Evolutionary conservation across 495 filamentous ascomycete species (phyloP).

Genomic region (Aspergillus heteromorphus): DNA sequence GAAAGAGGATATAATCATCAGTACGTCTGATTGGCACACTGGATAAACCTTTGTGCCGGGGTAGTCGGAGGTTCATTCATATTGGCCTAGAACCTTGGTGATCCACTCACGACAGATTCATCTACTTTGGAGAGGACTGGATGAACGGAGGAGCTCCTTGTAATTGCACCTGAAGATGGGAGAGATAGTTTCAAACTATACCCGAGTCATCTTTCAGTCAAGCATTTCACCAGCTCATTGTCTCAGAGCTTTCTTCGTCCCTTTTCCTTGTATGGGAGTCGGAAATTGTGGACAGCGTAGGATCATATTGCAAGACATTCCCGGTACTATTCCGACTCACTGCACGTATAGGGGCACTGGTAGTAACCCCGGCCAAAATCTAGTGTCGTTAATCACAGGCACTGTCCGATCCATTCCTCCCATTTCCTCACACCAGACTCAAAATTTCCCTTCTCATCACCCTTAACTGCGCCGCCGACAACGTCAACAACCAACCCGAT

Average conservation of each 20-base stretch:
- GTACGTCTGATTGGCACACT: no score
- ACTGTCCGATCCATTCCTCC: conserved; percentile 80
- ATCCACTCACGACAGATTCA: background rate
- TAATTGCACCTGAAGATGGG: background rate
- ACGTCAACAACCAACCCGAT: conserved; percentile 70
- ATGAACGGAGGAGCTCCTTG: conserved; percentile 7
- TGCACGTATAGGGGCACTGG: background rate
- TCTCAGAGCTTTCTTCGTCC: background rate
- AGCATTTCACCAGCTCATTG: background rate
- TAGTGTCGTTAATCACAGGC: conserved; percentile 34
- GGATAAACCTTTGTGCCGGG: no score
- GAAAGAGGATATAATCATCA: no score
- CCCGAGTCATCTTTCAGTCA: background rate
- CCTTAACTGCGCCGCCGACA: conserved; percentile 68
- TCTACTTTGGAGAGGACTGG: conserved; percentile 12
- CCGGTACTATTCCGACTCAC: background rate
- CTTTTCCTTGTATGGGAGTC: background rate
- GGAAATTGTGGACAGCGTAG: background rate
- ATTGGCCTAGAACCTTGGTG: no score
- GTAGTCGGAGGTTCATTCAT: no score
- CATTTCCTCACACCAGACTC: conserved; percentile 68
- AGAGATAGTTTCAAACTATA: background rate
- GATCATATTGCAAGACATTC: background rate
- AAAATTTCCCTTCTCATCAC: conserved; percentile 47
- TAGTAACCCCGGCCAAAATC: background rate